A percentile compares a stretch with the other conserved stretches of the same genome.
Evolutionary conservation across 2,329 filamentous ascomycete genomes (phyloP).

Genomic region (Diaporthe eres): DNA sequence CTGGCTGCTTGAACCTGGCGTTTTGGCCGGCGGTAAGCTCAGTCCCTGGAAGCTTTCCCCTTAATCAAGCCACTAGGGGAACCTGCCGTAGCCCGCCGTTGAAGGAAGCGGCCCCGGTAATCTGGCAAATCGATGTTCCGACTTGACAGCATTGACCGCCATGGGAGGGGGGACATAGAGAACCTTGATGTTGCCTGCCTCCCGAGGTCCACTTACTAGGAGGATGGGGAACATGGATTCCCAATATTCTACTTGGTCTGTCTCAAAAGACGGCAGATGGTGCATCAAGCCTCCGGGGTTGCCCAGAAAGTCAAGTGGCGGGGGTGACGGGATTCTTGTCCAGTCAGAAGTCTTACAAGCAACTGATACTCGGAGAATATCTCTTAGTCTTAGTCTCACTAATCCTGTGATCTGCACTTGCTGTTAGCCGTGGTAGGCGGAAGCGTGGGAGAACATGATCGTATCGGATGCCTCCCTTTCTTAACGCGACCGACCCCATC

Average conservation of each 20-base stretch:
- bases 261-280: conserved; percentile 3
- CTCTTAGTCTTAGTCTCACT: conserved; percentile 15
- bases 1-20: conserved; percentile 14
- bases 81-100: conserved; percentile 10
- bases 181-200: conserved; percentile 1
- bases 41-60: neutral
- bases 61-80: conserved; percentile 15
- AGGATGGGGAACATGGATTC: neutral
- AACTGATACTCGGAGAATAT: conserved; percentile 29
- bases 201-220: neutral
- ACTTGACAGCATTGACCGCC: conserved; percentile 22
- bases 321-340: neutral
- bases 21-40: conserved; percentile 2
- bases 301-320: conserved; percentile 24
- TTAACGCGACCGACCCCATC: neutral
- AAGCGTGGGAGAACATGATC: neutral
- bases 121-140: neutral
- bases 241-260: neutral
- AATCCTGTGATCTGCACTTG: conserved; percentile 6
- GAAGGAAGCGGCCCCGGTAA: neutral
- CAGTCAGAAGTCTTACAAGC: neutral
- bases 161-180: neutral
- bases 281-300: neutral
- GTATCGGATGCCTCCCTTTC: conserved; percentile 13
- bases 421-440: neutral